Base-by-base conservation (phyloP, 306 rosid genomes). In the Cajanus cajan region DNA sequence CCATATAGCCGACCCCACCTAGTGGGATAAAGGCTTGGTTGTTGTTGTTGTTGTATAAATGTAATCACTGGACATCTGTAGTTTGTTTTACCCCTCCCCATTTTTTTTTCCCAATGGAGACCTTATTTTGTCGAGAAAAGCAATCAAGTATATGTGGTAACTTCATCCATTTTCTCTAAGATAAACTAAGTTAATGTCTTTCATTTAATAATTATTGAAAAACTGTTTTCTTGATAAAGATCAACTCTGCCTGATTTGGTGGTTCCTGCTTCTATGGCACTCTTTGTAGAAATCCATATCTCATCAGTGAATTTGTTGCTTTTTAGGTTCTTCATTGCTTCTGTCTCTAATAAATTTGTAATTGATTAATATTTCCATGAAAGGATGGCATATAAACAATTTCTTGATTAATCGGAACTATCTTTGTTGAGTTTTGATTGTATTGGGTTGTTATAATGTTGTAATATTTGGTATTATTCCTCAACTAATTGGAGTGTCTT, bases 401-500 rank as follows among this genome's bases (percentile, higher is more conserved):
- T 25, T 41, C 61, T 80, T 68, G 25, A 84, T 54, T 41, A 78
- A 18, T 75, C 2, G 36, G 28, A 51, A 41, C 72, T 41, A 36
- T 82, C 19, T 18, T 24, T 78, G 64, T 84, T 18, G 8, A 25
- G 44, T 61, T 68, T 52, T 40, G 52, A 58, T 70, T 64, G 73
- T 81, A 25, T 43, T 43, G 62, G 31, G 21, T 72, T 84, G 24
- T 82, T 79, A 28, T 48, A 62, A 65, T 28, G 52, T 82, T 71
- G 73, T 33, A 57, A 70, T 82, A 51, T 70, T 39, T 80, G 78
- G 41, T 72, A 33, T 62, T 50, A 70, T 72, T 77, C 44, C 75
- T 80, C 66, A 48, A 70, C 85, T 82, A 85, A 85, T 59, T 61
- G 74, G 71, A 86, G 52, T 77, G 39, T 83, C 59, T 81, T 59